Evolutionary conservation across 768 basidiomycete species (phyloP).

Genomic region (Boletus subcaerulescens): DNA sequence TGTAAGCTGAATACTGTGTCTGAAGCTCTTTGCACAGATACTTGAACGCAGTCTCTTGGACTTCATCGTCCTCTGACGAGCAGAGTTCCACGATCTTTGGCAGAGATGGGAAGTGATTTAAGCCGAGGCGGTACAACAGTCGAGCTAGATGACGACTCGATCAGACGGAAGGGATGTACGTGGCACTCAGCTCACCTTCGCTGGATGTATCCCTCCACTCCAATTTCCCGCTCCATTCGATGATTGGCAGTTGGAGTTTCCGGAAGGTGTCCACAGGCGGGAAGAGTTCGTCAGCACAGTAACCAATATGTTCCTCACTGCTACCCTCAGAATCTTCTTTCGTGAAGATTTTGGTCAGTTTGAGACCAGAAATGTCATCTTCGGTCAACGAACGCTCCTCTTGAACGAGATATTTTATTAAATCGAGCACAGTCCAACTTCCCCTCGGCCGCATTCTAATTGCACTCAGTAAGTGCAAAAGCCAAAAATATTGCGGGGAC

Average conservation of each 20-base stretch:
- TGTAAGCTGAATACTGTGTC: conserved; percentile 53
- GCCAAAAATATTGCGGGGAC: not conserved
- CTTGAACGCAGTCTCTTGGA: conserved; percentile 57
- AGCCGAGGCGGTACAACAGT: conserved; percentile 66
- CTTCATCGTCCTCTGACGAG: conserved; percentile 44
- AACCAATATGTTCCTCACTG: conserved; percentile 40
- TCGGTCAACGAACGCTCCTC: not conserved
- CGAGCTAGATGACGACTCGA: conserved; percentile 42
- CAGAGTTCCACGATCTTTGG: conserved; percentile 64
- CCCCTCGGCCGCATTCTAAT: not conserved
- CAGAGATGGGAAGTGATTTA: conserved; percentile 63
- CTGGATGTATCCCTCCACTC: conserved; percentile 78
- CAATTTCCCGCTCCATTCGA: conserved; percentile 73
- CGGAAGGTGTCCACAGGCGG: conserved; percentile 74
- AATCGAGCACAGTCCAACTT: not conserved
- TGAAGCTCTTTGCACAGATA: conserved; percentile 74
- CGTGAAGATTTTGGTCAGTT: not conserved
- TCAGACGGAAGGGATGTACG: not conserved
- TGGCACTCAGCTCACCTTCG: conserved; percentile 58
- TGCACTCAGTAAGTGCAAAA: not conserved
- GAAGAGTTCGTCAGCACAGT: conserved; percentile 70
- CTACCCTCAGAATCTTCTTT: conserved; percentile 10
- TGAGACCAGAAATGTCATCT: not conserved
- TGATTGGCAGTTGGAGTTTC: conserved; percentile 65
- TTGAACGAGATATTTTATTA: not conserved